Percentiles rank a stretch among this genome's conserved stretches.
Evolutionary conservation across 305 asterid genomes (phyloP).

Genomic region (Ilex paraguariensis): DNA sequence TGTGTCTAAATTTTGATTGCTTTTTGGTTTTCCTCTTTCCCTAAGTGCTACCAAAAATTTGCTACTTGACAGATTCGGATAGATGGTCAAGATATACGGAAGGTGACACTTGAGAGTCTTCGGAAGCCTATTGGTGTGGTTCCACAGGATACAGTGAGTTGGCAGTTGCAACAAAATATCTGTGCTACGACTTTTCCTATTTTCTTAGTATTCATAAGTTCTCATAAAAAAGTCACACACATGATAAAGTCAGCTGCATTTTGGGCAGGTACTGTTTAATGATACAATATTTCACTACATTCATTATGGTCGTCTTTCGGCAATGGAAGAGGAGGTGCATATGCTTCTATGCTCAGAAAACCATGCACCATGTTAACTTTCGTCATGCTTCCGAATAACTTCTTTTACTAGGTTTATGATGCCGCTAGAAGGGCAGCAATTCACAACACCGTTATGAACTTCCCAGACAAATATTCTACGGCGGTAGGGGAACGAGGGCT

Average conservation of each 20-base stretch:
- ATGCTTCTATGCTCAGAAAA: neutral
- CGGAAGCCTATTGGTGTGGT: slow-evolving; percentile 91
- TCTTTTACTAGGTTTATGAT: slow-evolving; percentile 56
- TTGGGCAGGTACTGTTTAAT: slow-evolving; percentile 81
- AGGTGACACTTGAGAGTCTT: slow-evolving; percentile 60
- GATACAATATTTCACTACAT: slow-evolving; percentile 95
- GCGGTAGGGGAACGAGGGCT: slow-evolving; percentile 99
- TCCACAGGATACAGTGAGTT: slow-evolving; percentile 98
- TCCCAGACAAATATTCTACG: slow-evolving; percentile 79
- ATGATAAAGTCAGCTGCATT: too few species aligned
- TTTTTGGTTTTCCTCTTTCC: too few species aligned
- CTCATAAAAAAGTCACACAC: too few species aligned
- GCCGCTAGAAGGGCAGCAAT: slow-evolving; percentile 95
- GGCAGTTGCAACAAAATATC: slow-evolving; percentile 1
- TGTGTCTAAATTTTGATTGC: too few species aligned
- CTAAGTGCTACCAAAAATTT: neutral
- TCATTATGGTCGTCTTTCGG: slow-evolving; percentile 84
- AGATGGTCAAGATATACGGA: slow-evolving; percentile 89
- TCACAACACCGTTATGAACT: slow-evolving; percentile 90
- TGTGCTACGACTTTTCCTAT: too few species aligned
- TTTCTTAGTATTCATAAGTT: too few species aligned
- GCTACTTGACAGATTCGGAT: slow-evolving; percentile 56
- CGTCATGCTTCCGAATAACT: too few species aligned
- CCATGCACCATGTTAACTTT: too few species aligned
- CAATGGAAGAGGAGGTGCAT: slow-evolving; percentile 84